phyloP scores from a whole-genome alignment of 1,139 yeast species.

The Scheffersomyces quercinus region DNA sequence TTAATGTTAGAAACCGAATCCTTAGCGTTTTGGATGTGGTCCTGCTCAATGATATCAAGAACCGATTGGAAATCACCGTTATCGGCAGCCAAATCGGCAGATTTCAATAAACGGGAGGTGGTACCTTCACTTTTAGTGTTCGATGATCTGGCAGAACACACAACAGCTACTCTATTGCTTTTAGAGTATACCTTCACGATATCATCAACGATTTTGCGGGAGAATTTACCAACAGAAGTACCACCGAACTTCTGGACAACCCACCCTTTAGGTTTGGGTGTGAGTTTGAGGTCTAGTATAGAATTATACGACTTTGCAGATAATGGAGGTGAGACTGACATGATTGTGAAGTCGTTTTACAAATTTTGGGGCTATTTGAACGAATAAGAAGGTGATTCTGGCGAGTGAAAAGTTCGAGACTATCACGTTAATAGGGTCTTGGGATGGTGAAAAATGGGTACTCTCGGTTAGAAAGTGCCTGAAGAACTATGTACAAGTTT shows the following conservation, averaged over 20 bases:
- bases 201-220: conserved; percentile 78
- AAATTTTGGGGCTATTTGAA: no score
- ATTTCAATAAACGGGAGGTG: conserved; percentile 74
- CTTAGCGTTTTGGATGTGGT: conserved; percentile 77
- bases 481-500: no score
- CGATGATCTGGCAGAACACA: conserved; percentile 93
- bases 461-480: no score
- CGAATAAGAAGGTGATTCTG: no score
- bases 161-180: conserved; percentile 81
- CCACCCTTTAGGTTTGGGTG: conserved; percentile 54
- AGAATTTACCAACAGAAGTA: conserved; percentile 95
- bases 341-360: background rate
- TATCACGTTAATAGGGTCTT: no score
- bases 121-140: conserved; percentile 93
- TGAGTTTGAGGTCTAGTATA: conserved; percentile 37
- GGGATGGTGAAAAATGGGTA: no score
- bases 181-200: conserved; percentile 69
- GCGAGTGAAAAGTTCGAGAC: no score
- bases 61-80: conserved; percentile 53
- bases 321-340: conserved; percentile 8
- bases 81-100: conserved; percentile 75
- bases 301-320: conserved; percentile 38
- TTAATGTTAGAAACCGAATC: conserved; percentile 45
- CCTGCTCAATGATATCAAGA: conserved; percentile 67
- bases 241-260: conserved; percentile 96